Evolutionary conservation across 495 filamentous ascomycete genomes (phyloP), one percentile per base, ranked within the genome.

Genomic region (Arthonia radiata): DNA sequence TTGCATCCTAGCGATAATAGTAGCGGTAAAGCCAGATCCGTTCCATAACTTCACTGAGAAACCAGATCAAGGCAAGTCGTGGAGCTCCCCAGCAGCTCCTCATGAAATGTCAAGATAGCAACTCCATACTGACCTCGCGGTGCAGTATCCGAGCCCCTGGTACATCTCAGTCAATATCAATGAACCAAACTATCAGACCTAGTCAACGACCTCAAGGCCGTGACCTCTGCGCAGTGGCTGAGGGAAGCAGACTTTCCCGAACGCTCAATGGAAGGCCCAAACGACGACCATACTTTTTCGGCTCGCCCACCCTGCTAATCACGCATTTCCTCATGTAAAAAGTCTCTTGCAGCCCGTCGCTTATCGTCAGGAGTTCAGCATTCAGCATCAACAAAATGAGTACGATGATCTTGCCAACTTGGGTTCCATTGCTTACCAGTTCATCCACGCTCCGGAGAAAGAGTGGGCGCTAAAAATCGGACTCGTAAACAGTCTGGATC

Each of bases 191-290:
- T 72, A 26, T 48, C 47, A 17, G 67, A 67, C 12, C 27, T 34
- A 13, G 49, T 60, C 2, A 49, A 56, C 23, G 64, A 67, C 31
- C 47, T 71, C 5, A 60, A 64, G 29, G 59, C 61, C 18, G 53
- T 70, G 29, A 70, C 61, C 2, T 47, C 52, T 2, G 52, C 53
- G 2, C 40, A 50, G 15, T 71, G 64, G 66, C 43, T 71, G 15
- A 47, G 53, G 6, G 48, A 58, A 18, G 52, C 53, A 34, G 63
- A 55, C 0, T 36, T 44, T 15, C 13, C 53, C 13, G 63, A 71
- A 33, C 50, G 53, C 14, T 58, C 47, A 17, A 30, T 57, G 15
- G 44, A 46, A 55, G 27, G 33, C 49, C 45, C 14, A 41, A 33
- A 25, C 51, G 31, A 22, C 51, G 31, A 3, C 6, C 14, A 32